Conservation (phyloP, 2,329 filamentous ascomycete genomes). For the Cladosporium sp. region DNA sequence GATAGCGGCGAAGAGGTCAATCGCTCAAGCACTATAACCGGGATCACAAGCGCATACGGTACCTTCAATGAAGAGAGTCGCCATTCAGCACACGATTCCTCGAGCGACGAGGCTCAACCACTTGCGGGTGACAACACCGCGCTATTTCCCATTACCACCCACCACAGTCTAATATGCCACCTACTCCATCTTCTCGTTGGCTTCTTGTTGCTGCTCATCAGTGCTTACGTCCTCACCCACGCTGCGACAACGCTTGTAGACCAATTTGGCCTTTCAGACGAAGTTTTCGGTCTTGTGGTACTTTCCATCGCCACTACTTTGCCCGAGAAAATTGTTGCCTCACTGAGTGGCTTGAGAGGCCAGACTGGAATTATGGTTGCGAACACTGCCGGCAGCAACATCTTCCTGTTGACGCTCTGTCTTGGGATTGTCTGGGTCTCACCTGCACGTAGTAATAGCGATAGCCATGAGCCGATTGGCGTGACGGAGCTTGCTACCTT, state of each 20-base stretch:
- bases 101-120: neutral
- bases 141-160: neutral
- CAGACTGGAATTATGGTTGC: slow-evolving; percentile 55
- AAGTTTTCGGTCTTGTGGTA: slow-evolving; percentile 51
- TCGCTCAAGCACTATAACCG: neutral
- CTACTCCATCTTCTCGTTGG: slow-evolving; percentile 48
- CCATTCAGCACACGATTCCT: neutral
- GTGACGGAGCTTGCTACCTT: slow-evolving; percentile 27
- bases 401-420: slow-evolving; percentile 57
- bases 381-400: slow-evolving; percentile 57
- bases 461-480: slow-evolving; percentile 24
- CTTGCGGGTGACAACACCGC: neutral
- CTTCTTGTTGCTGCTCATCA: slow-evolving; percentile 48
- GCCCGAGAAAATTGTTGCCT: slow-evolving; percentile 56
- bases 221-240: slow-evolving; percentile 54
- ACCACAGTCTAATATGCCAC: slow-evolving; percentile 41
- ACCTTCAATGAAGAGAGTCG: neutral
- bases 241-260: slow-evolving; percentile 46
- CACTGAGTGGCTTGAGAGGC: slow-evolving; percentile 51
- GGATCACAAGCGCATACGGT: neutral
- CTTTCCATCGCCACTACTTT: slow-evolving; percentile 57
- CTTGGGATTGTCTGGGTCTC: slow-evolving; percentile 42
- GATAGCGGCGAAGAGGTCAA: slow-evolving; percentile 26
- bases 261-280: slow-evolving; percentile 47
- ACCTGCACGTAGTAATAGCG: slow-evolving; percentile 18